Conservation (phyloP, 495 filamentous ascomycete species). For the Trichocladium uniseriatum region DNA sequence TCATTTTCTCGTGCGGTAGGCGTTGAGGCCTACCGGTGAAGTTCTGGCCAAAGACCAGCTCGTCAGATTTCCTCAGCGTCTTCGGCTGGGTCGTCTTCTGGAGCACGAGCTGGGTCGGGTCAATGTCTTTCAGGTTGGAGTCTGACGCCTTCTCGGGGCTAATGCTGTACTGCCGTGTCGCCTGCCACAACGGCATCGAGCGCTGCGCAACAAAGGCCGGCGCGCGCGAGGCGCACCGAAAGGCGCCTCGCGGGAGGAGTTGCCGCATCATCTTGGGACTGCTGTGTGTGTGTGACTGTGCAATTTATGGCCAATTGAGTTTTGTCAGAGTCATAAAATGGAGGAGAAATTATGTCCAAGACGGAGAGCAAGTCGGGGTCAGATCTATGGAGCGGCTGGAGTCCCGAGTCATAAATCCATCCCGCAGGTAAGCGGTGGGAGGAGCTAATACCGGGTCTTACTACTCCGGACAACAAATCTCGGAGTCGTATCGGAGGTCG, state of each 20-base stretch:
- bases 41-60: conserved; percentile 76
- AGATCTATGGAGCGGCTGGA: not conserved
- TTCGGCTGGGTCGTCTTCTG: conserved; percentile 70
- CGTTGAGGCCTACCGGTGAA: conserved; percentile 60
- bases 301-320: not conserved
- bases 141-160: conserved; percentile 44
- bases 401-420: not conserved
- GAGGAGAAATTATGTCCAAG: not conserved
- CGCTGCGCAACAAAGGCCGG: conserved; percentile 13
- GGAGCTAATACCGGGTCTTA: not conserved
- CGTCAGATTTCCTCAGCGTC: conserved; percentile 56
- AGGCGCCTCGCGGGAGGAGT: conserved; percentile 18
- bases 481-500: not conserved
- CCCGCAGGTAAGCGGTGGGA: not conserved
- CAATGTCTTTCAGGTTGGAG: conserved; percentile 48
- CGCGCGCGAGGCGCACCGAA: conserved; percentile 16
- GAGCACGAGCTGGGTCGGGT: conserved; percentile 65
- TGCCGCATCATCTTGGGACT: conserved; percentile 20
- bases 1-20: not conserved
- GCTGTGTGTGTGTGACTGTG: not conserved
- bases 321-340: not conserved
- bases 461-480: not conserved
- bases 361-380: not conserved
- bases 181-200: conserved; percentile 19
- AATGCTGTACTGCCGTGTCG: conserved; percentile 49